phyloP scores from a whole-genome alignment of 164 flowering plant genomes.

The Annona squamosa region DNA sequence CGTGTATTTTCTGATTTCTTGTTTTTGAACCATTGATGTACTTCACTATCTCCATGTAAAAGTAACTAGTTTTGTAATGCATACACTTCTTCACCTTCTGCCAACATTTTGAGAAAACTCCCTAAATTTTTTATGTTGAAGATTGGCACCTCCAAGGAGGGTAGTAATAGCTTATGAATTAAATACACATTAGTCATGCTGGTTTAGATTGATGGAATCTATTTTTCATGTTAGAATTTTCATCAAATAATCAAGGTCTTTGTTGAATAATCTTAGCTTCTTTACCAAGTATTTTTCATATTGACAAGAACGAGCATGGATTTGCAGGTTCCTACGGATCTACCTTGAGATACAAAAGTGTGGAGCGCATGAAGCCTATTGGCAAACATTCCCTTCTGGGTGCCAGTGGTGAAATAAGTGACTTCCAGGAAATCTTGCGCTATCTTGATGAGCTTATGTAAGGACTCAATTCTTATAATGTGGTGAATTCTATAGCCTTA shows the following conservation, averaged over 20 bases:
- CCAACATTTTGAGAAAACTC: not conserved
- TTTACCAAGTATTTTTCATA: not conserved
- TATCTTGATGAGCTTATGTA: slow-evolving; percentile 92
- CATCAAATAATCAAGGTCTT: no score
- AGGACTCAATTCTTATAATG: slow-evolving; percentile 14
- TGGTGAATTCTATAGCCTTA: not conserved
- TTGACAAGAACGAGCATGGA: not conserved
- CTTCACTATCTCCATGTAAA: no score
- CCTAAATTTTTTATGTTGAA: not conserved
- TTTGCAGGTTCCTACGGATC: slow-evolving; percentile 90
- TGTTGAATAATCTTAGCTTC: not conserved
- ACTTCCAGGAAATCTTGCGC: slow-evolving; percentile 85
- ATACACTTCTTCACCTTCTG: not conserved
- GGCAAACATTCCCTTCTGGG: slow-evolving; percentile 94
- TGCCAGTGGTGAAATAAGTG: slow-evolving; percentile 98
- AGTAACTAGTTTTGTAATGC: not conserved
- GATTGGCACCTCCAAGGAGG: not conserved
- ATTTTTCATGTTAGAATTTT: not conserved
- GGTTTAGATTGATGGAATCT: not conserved
- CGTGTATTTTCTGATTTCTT: no score
- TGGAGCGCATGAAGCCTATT: slow-evolving; percentile 76
- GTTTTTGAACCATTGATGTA: no score
- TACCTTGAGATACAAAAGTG: slow-evolving; percentile 82
- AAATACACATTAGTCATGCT: not conserved
- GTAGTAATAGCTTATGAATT: not conserved